phyloP scores from a whole-genome alignment of 805 yeast species.

The Cyberlindnera meyerae region DNA sequence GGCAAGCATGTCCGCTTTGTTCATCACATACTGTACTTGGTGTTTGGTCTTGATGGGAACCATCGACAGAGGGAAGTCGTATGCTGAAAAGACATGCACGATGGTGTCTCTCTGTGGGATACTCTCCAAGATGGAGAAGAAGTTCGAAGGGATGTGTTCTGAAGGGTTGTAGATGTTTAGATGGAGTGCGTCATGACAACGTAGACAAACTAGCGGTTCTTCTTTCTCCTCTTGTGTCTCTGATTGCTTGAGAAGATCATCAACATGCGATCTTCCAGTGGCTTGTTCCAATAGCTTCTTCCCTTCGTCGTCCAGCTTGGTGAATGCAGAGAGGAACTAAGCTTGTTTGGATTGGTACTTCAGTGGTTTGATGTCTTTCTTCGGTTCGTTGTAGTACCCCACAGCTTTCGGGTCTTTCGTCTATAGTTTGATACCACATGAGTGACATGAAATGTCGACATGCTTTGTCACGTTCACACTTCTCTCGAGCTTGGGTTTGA shows the following conservation, averaged over 20 bases:
- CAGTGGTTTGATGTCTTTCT: constrained; percentile 6
- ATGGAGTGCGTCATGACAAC: constrained; percentile 52
- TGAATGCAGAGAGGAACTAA: constrained; percentile 18
- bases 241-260: neutral
- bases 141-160: constrained; percentile 30
- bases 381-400: constrained; percentile 41
- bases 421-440: constrained; percentile 59
- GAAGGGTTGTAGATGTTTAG: constrained; percentile 35
- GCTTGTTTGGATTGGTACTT: constrained; percentile 13
- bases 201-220: constrained; percentile 35
- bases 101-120: constrained; percentile 43
- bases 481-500: constrained; percentile 6
- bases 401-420: constrained; percentile 28
- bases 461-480: no score
- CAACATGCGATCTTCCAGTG: neutral
- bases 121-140: constrained; percentile 27
- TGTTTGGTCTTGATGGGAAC: constrained; percentile 20
- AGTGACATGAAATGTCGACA: no score
- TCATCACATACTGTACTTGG: constrained; percentile 30
- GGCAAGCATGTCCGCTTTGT: constrained; percentile 41
- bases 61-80: constrained; percentile 62
- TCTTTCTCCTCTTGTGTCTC: neutral
- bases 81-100: constrained; percentile 58
- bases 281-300: constrained; percentile 12
- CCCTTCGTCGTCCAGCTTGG: constrained; percentile 23